Evolutionary conservation across 208 protist genomes (phyloP).

Genomic region (Trypanosomatidae sp.): DNA sequence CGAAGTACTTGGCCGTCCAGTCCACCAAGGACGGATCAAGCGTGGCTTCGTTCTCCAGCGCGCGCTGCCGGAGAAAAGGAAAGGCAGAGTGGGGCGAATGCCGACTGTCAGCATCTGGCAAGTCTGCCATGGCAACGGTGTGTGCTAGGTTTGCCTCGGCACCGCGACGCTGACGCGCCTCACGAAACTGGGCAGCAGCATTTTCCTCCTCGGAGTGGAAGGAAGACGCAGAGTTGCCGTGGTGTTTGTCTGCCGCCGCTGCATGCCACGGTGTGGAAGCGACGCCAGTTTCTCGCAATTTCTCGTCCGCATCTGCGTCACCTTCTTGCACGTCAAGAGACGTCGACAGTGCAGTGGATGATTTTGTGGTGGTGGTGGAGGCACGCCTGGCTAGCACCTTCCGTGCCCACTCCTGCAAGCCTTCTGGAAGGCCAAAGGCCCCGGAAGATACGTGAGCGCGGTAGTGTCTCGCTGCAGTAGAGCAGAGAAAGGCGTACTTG

Average conservation of each 20-base stretch:
- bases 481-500: constrained; percentile 70
- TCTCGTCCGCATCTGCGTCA: not conserved
- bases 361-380: not conserved
- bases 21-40: constrained; percentile 89
- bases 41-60: constrained; percentile 61
- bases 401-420: constrained; percentile 51
- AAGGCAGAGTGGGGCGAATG: constrained; percentile 53
- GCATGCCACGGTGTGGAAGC: not conserved
- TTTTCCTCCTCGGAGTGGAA: constrained; percentile 9
- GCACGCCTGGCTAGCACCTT: constrained; percentile 21
- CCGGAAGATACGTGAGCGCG: constrained; percentile 54
- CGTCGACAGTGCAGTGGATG: not conserved
- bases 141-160: constrained; percentile 47
- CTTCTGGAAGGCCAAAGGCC: constrained; percentile 40
- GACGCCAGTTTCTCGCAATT: not conserved
- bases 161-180: constrained; percentile 53
- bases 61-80: constrained; percentile 84
- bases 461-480: constrained; percentile 56
- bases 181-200: constrained; percentile 24
- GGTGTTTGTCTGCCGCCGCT: not conserved
- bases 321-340: not conserved
- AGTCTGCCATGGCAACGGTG: constrained; percentile 61
- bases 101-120: constrained; percentile 28
- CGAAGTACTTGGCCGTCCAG: constrained; percentile 91
- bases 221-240: not conserved